Base-by-base conservation (phyloP, 805 yeast genomes). In the Kodamaea fukazawae region DNA sequence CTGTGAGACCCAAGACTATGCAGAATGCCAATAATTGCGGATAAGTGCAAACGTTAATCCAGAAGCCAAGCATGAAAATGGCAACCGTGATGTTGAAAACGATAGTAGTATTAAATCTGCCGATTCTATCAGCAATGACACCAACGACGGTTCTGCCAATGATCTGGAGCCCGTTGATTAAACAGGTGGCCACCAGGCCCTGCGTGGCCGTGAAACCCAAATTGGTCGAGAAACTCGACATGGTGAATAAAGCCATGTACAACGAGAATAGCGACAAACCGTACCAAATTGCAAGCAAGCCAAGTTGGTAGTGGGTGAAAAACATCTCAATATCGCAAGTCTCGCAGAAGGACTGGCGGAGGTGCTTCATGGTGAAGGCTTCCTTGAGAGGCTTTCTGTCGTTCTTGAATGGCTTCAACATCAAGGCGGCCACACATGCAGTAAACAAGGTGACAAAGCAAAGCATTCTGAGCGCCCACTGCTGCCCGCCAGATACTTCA, bases 101-200 rank as follows among this genome's bases (percentile, higher is more conserved):
- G 0, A 43, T 33, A 1, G 61, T 48, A 8, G 58, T 43, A 45
- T 76, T 77, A 38, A 66, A 49, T 23, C 78, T 60, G 2, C 84
- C 84, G 25, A 66, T 40, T 7, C 46, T 52, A 50, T 75, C 81
- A 14, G 76, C 79, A 7, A 67, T 15, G 29, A 58, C 47, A 1
- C 79, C 79, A 29, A 80, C 69, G 3, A 61, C 37, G 3, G 78
- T 63, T 30, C 85, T 60, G 5, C 83, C 84, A 17, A 76, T 48
- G 1, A 68, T 53, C 38, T 79, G 75, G 29, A 60, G 62, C n/a
- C 62, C 73, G 50, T 69, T 72, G 36, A 67, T 36, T 1, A 65
- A 39, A 2, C 71, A 66, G 23, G 70, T 61, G 23, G 65, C 40
- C 31, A 48, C 50, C 7, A 67, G 55, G 8, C 62, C 63, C 41